These are phyloP conservation scores for Jatropha multifida DNA, from an alignment of 441 rosid genomes.

Conservation along the genomic window DNA sequence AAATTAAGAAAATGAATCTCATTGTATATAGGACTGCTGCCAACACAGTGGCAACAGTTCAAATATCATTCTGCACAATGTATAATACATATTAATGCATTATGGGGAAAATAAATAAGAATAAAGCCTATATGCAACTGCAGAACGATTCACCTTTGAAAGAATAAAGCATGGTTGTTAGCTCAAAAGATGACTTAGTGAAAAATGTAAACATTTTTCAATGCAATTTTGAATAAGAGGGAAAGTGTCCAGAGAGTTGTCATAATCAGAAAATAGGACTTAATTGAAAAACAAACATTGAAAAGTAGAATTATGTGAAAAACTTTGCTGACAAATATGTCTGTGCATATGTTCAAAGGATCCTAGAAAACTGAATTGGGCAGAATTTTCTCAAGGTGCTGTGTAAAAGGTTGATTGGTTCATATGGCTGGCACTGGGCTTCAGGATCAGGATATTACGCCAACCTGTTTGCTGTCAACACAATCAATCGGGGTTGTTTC, in stretches of 20 bases:
- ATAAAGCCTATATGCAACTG: not conserved
- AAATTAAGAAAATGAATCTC: not conserved
- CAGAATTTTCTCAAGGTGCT: not conserved
- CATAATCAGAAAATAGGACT: not conserved
- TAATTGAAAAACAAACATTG: not conserved
- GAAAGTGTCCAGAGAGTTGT: not conserved
- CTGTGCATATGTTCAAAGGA: not conserved
- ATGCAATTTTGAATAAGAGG: not conserved
- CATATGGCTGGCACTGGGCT: not conserved
- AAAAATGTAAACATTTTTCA: not conserved
- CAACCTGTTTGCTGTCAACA: not conserved
- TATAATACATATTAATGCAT: slow-evolving; percentile 3
- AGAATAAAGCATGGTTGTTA: not conserved
- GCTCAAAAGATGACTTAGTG: not conserved
- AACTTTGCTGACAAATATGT: not conserved
- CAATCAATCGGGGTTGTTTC: not conserved
- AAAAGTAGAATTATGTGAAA: not conserved
- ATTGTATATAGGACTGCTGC: not conserved
- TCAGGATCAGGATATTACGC: not conserved
- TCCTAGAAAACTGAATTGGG: not conserved
- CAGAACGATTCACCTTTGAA: not conserved
- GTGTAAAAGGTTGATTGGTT: not conserved
- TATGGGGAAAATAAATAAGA: not conserved
- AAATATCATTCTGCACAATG: not conserved
- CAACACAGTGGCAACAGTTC: not conserved